Percentiles rank a stretch among this genome's conserved stretches.
Conservation (phyloP, 768 basidiomycete genomes). For the Pisolithus tinctorius region DNA sequence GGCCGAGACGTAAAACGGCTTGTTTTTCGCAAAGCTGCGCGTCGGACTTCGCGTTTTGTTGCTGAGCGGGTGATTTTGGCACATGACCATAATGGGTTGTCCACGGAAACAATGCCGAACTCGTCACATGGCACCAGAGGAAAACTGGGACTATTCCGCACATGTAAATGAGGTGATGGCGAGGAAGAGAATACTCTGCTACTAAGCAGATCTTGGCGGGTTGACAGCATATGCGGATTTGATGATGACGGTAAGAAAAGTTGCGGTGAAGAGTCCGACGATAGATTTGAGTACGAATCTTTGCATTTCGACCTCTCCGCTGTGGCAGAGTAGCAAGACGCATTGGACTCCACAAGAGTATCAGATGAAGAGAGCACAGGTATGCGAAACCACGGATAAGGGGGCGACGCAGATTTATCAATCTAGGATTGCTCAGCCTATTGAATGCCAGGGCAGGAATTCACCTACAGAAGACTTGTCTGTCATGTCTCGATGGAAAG, state of each 20-base stretch:
- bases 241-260: slow-evolving; percentile 1
- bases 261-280: slow-evolving; percentile 12
- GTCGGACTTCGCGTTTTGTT: slow-evolving; percentile 21
- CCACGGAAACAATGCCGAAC: slow-evolving; percentile 1
- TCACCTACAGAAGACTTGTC: slow-evolving; percentile 11
- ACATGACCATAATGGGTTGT: slow-evolving; percentile 22
- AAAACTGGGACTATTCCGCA: slow-evolving; percentile 6
- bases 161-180: slow-evolving; percentile 5
- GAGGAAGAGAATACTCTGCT: not conserved
- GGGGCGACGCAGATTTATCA: not conserved
- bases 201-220: not conserved
- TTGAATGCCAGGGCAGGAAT: not conserved
- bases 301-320: slow-evolving; percentile 14
- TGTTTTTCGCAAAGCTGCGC: slow-evolving; percentile 8
- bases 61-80: slow-evolving; percentile 25
- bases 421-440: no score
- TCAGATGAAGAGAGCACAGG: slow-evolving; percentile 17
- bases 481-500: slow-evolving; percentile 3
- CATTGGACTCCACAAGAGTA: slow-evolving; percentile 18
- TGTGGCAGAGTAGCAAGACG: not conserved
- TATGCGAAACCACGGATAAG: slow-evolving; percentile 3
- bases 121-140: slow-evolving; percentile 3
- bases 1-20: slow-evolving; percentile 17
- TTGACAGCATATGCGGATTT: not conserved
- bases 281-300: slow-evolving; percentile 15